Conservation (phyloP, 2,329 filamentous ascomycete genomes). For the Curvularia sp. region DNA sequence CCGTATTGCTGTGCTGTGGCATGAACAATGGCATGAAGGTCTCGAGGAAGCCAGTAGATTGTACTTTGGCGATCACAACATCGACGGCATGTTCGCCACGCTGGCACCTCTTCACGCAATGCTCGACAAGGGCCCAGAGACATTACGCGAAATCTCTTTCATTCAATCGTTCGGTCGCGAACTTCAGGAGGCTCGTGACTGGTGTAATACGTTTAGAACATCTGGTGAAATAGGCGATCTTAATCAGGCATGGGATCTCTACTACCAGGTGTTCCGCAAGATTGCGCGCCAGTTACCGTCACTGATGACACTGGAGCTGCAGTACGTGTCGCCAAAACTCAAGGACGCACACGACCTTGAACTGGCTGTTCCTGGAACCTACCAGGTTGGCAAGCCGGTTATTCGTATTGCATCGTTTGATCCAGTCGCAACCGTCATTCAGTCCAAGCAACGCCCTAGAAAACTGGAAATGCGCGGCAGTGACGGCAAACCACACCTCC, state of each 20-base stretch:
- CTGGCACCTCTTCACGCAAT: conserved; percentile 90
- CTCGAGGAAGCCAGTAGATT: conserved; percentile 94
- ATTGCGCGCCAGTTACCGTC: conserved; percentile 93
- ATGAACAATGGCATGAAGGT: conserved; percentile 98
- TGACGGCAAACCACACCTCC: conserved; percentile 86
- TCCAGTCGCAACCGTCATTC: conserved; percentile 87
- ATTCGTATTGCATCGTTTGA: conserved; percentile 91
- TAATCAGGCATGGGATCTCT: conserved; percentile 98
- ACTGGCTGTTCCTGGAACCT: conserved; percentile 94
- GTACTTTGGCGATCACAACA: conserved; percentile 97
- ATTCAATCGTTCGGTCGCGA: conserved; percentile 97
- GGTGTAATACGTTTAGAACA: conserved; percentile 89
- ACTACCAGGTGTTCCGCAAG: conserved; percentile 97
- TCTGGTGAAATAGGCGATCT: conserved; percentile 92
- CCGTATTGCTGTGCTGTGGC: conserved; percentile 95
- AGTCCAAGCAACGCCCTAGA: conserved; percentile 93
- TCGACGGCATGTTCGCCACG: conserved; percentile 94
- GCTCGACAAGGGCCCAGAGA: conserved; percentile 89
- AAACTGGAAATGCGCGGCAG: conserved; percentile 89
- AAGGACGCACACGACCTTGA: conserved; percentile 85
- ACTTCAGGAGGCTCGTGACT: conserved; percentile 91
- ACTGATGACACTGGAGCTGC: conserved; percentile 88
- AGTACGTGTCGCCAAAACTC: conserved; percentile 95
- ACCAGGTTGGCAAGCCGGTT: conserved; percentile 78
- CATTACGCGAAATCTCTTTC: conserved; percentile 93